These are phyloP conservation scores for Cercospora sesami DNA, from an alignment of 2,329 filamentous ascomycete species.

Conservation along the genomic window DNA sequence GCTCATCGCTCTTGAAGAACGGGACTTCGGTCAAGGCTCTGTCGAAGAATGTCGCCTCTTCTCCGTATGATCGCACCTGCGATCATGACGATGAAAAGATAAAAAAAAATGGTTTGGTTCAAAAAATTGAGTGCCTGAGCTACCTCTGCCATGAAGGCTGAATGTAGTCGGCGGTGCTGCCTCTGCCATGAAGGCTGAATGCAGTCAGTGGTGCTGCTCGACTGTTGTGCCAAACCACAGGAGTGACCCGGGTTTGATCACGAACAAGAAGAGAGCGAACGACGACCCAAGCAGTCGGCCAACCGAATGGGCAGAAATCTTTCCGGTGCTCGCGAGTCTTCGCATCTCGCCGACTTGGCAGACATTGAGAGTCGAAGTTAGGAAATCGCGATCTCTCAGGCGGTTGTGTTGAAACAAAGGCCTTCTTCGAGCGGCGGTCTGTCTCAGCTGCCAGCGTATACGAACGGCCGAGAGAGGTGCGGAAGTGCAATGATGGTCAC, in stretches of 20 bases:
- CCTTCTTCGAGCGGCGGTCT: neutral
- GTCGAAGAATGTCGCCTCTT: neutral
- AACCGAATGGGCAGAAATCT: neutral
- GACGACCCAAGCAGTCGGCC: constrained; percentile 3
- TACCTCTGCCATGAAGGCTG: neutral
- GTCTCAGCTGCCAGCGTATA: neutral
- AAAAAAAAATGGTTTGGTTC: neutral
- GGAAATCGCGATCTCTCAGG: neutral
- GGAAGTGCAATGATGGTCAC: constrained; percentile 4
- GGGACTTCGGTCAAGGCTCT: neutral
- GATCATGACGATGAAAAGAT: neutral
- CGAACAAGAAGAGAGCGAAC: constrained; percentile 1
- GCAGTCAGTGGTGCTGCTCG: neutral
- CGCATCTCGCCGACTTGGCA: neutral
- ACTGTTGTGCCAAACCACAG: neutral
- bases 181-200: neutral
- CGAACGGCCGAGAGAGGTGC: constrained; percentile 6
- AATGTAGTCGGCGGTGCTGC: neutral
- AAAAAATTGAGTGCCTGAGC: constrained; percentile 3
- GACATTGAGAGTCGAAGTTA: neutral
- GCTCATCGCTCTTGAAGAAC: neutral
- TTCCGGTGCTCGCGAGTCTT: neutral
- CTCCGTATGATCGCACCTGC: neutral
- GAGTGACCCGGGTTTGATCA: neutral
- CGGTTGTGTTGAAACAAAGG: neutral